These are phyloP conservation scores for Lagenidium giganteum DNA, from an alignment of 352 stramenopile species.

Conservation along the genomic window DNA sequence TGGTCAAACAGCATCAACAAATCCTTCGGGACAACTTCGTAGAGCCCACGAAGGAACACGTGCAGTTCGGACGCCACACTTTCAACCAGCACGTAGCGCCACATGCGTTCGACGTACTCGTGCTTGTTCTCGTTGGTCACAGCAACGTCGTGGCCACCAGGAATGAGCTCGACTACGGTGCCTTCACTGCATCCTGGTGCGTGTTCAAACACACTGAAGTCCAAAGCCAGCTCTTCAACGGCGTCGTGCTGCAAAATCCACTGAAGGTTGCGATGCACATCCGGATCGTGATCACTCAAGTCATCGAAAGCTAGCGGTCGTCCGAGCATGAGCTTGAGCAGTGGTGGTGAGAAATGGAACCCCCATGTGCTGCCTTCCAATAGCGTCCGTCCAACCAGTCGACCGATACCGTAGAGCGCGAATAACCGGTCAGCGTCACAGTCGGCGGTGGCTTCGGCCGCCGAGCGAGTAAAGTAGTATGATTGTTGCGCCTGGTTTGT, in stretches of 20 bases:
- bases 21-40: conserved; percentile 92
- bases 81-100: conserved; percentile 93
- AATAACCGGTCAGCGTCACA: no score
- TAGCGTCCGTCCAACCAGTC: not conserved
- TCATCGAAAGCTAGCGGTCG: not conserved
- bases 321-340: not conserved
- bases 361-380: not conserved
- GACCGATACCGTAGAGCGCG: no score
- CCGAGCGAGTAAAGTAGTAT: conserved; percentile 7
- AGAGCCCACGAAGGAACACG: conserved; percentile 93
- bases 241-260: not conserved
- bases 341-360: not conserved
- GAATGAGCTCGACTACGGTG: conserved; percentile 57
- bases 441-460: conserved; percentile 45
- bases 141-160: conserved; percentile 50
- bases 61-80: conserved; percentile 87
- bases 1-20: conserved; percentile 93
- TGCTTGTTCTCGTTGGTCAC: conserved; percentile 95
- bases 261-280: not conserved
- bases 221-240: not conserved
- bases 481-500: not conserved
- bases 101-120: conserved; percentile 89
- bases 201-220: not conserved
- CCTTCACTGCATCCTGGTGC: not conserved
- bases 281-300: not conserved